These are phyloP conservation scores for Leishmania major DNA, from an alignment of 208 protist genomes.

Conservation along the genomic window DNA sequence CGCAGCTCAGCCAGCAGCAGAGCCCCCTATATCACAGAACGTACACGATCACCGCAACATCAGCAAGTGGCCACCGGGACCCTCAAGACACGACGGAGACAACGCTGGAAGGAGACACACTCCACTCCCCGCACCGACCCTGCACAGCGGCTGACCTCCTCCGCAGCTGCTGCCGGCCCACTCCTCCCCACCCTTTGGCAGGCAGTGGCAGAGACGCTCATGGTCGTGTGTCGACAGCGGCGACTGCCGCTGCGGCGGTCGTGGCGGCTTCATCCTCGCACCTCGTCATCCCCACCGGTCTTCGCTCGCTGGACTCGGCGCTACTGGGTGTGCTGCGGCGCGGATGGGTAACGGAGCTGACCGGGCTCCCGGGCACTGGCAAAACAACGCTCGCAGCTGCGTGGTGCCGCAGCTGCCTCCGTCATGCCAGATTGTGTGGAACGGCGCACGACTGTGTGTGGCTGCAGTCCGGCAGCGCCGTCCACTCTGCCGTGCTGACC, in stretches of 20 bases:
- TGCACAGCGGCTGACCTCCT: conserved; percentile 10
- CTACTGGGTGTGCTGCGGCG: conserved; percentile 48
- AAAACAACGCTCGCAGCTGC: conserved; percentile 43
- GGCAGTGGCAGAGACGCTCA: neutral
- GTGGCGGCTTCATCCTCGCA: neutral
- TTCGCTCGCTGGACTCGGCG: conserved; percentile 46
- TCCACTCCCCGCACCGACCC: neutral
- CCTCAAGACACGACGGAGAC: neutral
- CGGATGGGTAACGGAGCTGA: conserved; percentile 63
- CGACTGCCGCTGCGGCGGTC: conserved; percentile 3
- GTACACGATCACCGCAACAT: neutral
- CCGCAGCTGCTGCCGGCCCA: neutral
- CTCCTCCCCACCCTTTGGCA: neutral
- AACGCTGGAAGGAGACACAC: neutral
- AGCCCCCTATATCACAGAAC: neutral
- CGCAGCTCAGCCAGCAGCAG: neutral
- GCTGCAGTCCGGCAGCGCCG: conserved; percentile 20
- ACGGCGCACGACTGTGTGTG: conserved; percentile 14
- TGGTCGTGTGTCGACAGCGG: neutral
- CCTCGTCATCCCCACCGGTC: conserved; percentile 29
- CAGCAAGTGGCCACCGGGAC: neutral
- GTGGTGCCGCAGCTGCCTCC: conserved; percentile 18
- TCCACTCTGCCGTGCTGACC: conserved; percentile 6
- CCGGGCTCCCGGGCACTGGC: conserved; percentile 33
- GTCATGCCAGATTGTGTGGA: neutral